A percentile compares a stretch with the other conserved stretches of the same genome.
Evolutionary conservation across 345 rosid genomes (phyloP).

Genomic region (Excoecaria agallocha): DNA sequence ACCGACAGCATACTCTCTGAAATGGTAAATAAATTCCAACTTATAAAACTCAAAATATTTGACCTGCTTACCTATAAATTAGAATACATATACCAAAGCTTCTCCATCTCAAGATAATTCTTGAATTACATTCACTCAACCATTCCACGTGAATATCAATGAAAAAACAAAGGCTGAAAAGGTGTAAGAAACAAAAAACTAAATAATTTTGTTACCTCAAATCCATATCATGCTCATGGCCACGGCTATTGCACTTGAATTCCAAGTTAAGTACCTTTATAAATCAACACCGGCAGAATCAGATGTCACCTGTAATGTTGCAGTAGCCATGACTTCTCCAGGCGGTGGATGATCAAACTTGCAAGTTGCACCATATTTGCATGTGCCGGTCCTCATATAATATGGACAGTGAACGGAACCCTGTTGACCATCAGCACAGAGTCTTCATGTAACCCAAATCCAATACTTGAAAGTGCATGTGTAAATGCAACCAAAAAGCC

Average conservation of each 20-base stretch:
- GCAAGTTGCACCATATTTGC: constrained; percentile 81
- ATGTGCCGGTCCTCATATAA: constrained; percentile 89
- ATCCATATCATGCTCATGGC: background rate
- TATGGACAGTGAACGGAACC: constrained; percentile 77
- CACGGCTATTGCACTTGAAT: background rate
- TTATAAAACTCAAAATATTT: too few species aligned
- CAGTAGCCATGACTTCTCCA: constrained; percentile 69
- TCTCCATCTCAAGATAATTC: too few species aligned
- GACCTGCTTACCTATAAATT: too few species aligned
- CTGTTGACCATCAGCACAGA: constrained; percentile 38
- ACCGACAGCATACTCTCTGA: too few species aligned
- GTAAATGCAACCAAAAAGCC: background rate
- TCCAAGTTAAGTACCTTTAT: constrained; percentile 13
- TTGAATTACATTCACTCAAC: too few species aligned
- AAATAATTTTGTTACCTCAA: background rate
- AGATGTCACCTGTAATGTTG: constrained; percentile 35
- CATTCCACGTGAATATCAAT: too few species aligned
- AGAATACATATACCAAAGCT: too few species aligned
- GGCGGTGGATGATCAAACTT: constrained; percentile 98
- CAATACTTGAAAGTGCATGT: background rate
- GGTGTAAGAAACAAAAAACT: background rate
- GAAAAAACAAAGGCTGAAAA: background rate
- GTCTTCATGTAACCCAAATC: background rate
- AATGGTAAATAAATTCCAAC: too few species aligned
- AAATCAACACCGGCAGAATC: constrained; percentile 27